A percentile compares a stretch with the other conserved stretches of the same genome.
phyloP scores from a whole-genome alignment of 352 stramenopile species.

The Phytophthora foliorum region DNA sequence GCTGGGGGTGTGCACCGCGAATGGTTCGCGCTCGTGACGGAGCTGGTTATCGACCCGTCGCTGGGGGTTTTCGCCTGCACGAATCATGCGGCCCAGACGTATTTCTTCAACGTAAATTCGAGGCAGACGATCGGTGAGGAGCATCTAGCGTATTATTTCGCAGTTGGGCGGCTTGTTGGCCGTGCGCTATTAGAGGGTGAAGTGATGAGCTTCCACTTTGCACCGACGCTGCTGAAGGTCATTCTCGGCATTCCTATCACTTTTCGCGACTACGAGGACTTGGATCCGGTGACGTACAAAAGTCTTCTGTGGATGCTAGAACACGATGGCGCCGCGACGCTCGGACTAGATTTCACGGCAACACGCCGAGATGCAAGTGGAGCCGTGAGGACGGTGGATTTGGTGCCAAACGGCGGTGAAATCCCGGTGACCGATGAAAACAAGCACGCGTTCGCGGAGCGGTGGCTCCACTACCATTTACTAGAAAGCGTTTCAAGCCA shows the following conservation, averaged over 20 bases:
- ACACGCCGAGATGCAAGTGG: constrained; percentile 26
- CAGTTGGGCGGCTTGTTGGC: constrained; percentile 55
- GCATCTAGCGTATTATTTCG: constrained; percentile 58
- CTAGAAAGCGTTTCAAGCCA: constrained; percentile 89
- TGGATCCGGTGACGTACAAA: constrained; percentile 58
- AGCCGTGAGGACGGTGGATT: constrained; percentile 41
- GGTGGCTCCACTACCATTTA: constrained; percentile 91
- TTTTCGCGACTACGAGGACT: constrained; percentile 51
- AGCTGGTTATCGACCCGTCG: constrained; percentile 44
- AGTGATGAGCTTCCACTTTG: constrained; percentile 93
- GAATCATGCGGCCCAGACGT: constrained; percentile 56
- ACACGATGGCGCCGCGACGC: constrained; percentile 43
- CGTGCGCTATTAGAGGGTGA: constrained; percentile 86
- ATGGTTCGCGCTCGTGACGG: constrained; percentile 81
- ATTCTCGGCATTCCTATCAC: constrained; percentile 52
- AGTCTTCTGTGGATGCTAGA: constrained; percentile 61
- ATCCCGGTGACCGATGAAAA: constrained; percentile 93
- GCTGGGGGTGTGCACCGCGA: constrained; percentile 83
- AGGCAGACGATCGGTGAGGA: constrained; percentile 36
- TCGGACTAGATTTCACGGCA: constrained; percentile 57
- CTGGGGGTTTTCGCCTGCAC: constrained; percentile 55
- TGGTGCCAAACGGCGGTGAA: constrained; percentile 46
- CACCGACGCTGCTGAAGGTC: constrained; percentile 56
- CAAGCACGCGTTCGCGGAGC: constrained; percentile 90
- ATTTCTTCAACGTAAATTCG: constrained; percentile 61